These are phyloP conservation scores for Cucurbita pepo DNA, from an alignment of 306 rosid species.

Conservation along the genomic window DNA sequence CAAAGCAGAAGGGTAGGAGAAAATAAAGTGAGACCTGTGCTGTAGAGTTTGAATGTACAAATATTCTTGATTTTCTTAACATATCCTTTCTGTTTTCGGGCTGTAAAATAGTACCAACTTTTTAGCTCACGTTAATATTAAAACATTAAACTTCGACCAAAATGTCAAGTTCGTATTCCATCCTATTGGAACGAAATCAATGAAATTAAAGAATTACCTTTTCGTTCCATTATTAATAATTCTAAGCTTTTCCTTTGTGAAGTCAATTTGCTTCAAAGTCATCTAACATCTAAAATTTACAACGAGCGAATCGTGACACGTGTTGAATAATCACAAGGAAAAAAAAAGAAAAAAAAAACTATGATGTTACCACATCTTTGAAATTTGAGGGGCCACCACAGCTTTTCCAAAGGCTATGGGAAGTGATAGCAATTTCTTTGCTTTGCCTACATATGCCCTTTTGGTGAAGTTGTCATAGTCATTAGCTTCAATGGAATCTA, in stretches of 20 bases:
- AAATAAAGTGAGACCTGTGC: slow-evolving; percentile 11
- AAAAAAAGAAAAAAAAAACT: not conserved
- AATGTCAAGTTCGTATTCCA: no score
- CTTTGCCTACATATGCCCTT: slow-evolving; percentile 72
- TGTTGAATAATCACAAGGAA: not conserved
- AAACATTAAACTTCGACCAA: no score
- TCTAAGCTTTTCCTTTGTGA: not conserved
- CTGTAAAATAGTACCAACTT: not conserved
- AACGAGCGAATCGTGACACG: not conserved
- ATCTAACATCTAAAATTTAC: slow-evolving; percentile 12
- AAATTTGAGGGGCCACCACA: slow-evolving; percentile 31
- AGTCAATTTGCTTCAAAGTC: not conserved
- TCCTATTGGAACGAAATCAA: no score
- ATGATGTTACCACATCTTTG: slow-evolving; percentile 25
- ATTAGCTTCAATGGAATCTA: slow-evolving; percentile 89
- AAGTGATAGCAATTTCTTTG: slow-evolving; percentile 49
- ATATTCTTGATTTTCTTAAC: not conserved
- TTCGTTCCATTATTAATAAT: not conserved
- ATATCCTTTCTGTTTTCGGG: not conserved
- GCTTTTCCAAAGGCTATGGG: slow-evolving; percentile 73
- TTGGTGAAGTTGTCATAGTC: slow-evolving; percentile 82
- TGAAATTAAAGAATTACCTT: not conserved
- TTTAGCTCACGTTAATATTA: not conserved
- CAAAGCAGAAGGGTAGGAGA: slow-evolving; percentile 29
- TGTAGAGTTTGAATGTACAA: not conserved